Evolutionary conservation across 2,329 filamentous ascomycete genomes (phyloP), one percentile per base, ranked within the genome.

Genomic region (Atkinsonella hypoxylon): DNA sequence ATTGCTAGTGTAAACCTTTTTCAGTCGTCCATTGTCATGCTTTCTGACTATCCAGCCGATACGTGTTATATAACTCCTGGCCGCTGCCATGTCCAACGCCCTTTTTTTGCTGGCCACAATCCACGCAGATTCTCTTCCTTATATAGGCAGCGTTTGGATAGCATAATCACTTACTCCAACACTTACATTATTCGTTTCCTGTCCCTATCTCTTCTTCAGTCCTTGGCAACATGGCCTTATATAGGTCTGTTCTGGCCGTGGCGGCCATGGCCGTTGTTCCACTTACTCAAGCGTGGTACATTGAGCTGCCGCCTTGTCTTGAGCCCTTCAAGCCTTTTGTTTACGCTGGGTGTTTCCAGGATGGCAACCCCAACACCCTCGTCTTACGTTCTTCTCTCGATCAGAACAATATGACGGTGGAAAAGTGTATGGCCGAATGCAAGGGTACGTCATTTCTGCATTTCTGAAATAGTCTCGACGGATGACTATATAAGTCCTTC

Each of bases 381-480:
- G 62, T 64, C 55, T 71, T 71, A 59, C 69, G 69, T 50, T 73
- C 69, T 52, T 60, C 61, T 17, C 58, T 67, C 41, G 59, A 67
- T 54, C 55, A 60, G 49, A 54, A 60, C 20, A 62, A 64, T 57
- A 75, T 74, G 70, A 77, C 73, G 2, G 64, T 73, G 32, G 70
- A 75, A 62, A 65, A 63, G 56, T 77, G 74, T 55, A 63, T 70
- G 40, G 62, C 72, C 41, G 67, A 70, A 48, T 77, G 74, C 67
- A 76, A 76, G 61, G 72, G 71, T 69, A 53, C 32, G 64, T 55
- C 12, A 9, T 41, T 1, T 41, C 22, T 26, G 26, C 39, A 11
- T 4, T 12, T 38, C 30, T 38, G 13, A 12, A 13, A 10, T 10
- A 32, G 10, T 11, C 15, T 30, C 4, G 12, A n/a, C 6, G 20